Conservation (phyloP, 2,329 filamentous ascomycete genomes). For the Alternaria arborescens region DNA sequence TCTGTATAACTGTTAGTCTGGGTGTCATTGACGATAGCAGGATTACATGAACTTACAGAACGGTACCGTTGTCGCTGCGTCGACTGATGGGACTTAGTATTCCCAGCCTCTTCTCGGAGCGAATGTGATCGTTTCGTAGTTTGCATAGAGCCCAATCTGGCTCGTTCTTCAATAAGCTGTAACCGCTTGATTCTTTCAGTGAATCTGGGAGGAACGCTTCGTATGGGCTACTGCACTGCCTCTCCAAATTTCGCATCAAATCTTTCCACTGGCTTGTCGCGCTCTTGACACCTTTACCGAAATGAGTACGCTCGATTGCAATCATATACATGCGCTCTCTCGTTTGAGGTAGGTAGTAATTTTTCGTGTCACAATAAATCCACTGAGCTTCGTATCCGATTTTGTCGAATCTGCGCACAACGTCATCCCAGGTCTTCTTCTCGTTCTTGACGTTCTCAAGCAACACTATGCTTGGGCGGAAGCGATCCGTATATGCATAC, state of each 20-base stretch:
- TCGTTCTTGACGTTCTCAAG: constrained; percentile 71
- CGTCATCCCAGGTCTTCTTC: constrained; percentile 66
- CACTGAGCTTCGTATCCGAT: constrained; percentile 66
- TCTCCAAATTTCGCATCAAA: constrained; percentile 59
- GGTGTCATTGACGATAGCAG: not conserved
- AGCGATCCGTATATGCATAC: constrained; percentile 63
- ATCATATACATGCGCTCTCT: constrained; percentile 56
- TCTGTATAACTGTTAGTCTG: constrained; percentile 23
- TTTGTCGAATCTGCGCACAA: constrained; percentile 55
- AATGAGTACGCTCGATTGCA: constrained; percentile 48
- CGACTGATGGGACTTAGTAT: constrained; percentile 65
- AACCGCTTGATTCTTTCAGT: constrained; percentile 61
- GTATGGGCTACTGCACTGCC: constrained; percentile 68
- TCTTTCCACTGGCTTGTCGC: constrained; percentile 53
- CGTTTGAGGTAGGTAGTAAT: constrained; percentile 78
- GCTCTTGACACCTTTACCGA: constrained; percentile 20
- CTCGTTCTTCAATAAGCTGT: constrained; percentile 32
- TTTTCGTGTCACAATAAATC: constrained; percentile 69
- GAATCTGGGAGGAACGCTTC: constrained; percentile 67
- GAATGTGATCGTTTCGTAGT: constrained; percentile 66
- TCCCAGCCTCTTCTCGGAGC: constrained; percentile 62
- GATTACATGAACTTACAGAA: constrained; percentile 31
- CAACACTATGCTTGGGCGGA: constrained; percentile 70
- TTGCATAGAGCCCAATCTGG: constrained; percentile 66
- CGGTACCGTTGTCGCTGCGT: constrained; percentile 65